phyloP scores from a whole-genome alignment of 495 filamentous ascomycete species.

The Tuber melanosporum region DNA sequence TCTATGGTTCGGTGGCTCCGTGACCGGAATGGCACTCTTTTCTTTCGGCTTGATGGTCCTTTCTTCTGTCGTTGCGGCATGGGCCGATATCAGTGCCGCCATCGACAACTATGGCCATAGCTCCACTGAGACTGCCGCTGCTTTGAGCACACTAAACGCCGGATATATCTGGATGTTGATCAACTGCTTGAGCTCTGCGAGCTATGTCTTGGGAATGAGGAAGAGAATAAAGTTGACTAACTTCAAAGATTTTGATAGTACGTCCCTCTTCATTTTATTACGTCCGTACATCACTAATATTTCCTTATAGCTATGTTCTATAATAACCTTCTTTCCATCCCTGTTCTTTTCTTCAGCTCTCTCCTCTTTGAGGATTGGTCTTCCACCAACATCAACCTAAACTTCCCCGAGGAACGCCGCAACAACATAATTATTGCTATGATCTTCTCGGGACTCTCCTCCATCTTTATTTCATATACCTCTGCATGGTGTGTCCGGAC shows the following conservation, averaged over 20 bases:
- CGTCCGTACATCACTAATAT: constrained; percentile 40
- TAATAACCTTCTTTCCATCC: constrained; percentile 97
- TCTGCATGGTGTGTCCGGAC: constrained; percentile 98
- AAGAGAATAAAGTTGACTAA: constrained; percentile 99
- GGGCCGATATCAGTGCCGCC: constrained; percentile 94
- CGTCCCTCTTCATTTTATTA: constrained; percentile 43
- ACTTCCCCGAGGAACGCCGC: constrained; percentile 75
- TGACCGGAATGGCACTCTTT: constrained; percentile 78
- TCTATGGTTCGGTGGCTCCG: constrained; percentile 95
- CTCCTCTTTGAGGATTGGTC: constrained; percentile 90
- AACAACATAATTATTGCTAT: constrained; percentile 76
- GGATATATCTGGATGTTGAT: constrained; percentile 98
- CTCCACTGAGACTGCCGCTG: constrained; percentile 57
- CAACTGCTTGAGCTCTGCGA: constrained; percentile 92
- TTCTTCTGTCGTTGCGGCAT: constrained; percentile 89
- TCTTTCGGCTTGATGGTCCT: constrained; percentile 98
- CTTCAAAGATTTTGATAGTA: constrained; percentile 99
- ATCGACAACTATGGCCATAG: constrained; percentile 55
- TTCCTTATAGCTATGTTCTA: constrained; percentile 84
- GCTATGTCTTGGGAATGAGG: constrained; percentile 87
- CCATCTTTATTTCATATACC: constrained; percentile 97
- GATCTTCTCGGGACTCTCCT: constrained; percentile 85
- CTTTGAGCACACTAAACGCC: constrained; percentile 83
- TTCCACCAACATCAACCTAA: constrained; percentile 67
- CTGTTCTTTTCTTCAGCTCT: constrained; percentile 76